Evolutionary conservation across 352 stramenopile species (phyloP).

Genomic region (Phytophthora rubi): DNA sequence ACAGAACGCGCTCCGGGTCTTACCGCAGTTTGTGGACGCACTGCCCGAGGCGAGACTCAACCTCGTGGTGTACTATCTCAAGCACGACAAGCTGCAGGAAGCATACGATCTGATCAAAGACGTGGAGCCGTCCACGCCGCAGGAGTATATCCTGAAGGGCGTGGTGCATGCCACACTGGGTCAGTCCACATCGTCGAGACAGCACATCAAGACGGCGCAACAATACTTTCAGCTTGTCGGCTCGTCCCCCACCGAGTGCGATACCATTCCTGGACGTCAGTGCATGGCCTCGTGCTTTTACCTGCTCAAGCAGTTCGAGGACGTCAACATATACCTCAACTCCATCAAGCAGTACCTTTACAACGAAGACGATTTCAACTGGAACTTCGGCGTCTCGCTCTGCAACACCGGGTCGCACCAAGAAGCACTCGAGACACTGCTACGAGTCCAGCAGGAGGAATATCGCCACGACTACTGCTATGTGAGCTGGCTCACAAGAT

Average conservation of each 20-base stretch:
- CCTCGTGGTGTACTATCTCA: slow-evolving; percentile 94
- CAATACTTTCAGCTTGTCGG: slow-evolving; percentile 96
- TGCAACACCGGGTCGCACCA: slow-evolving; percentile 93
- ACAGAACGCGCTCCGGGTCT: slow-evolving; percentile 91
- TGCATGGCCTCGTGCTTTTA: slow-evolving; percentile 98
- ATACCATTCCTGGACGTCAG: slow-evolving; percentile 96
- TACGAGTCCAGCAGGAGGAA: slow-evolving; percentile 90
- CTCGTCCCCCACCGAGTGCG: slow-evolving; percentile 93
- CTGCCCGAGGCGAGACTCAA: slow-evolving; percentile 96
- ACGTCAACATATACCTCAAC: slow-evolving; percentile 98
- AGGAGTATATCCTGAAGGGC: slow-evolving; percentile 92
- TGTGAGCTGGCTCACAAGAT: slow-evolving; percentile 90
- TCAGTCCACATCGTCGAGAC: slow-evolving; percentile 86
- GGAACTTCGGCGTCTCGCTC: slow-evolving; percentile 95
- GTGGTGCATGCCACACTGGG: slow-evolving; percentile 93
- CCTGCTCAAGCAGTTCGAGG: slow-evolving; percentile 96
- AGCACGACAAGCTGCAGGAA: slow-evolving; percentile 93
- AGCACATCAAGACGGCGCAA: slow-evolving; percentile 94
- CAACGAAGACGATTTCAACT: slow-evolving; percentile 98
- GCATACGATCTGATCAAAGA: slow-evolving; percentile 96
- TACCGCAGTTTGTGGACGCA: slow-evolving; percentile 92
- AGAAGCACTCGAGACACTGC: slow-evolving; percentile 93
- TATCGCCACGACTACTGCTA: slow-evolving; percentile 95
- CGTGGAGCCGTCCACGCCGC: slow-evolving; percentile 92
- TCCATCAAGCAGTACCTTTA: slow-evolving; percentile 96